Evolutionary conservation across 2,329 filamentous ascomycete species (phyloP), one percentile per base, ranked within the genome.

Genomic region (Colletotrichum lini): DNA sequence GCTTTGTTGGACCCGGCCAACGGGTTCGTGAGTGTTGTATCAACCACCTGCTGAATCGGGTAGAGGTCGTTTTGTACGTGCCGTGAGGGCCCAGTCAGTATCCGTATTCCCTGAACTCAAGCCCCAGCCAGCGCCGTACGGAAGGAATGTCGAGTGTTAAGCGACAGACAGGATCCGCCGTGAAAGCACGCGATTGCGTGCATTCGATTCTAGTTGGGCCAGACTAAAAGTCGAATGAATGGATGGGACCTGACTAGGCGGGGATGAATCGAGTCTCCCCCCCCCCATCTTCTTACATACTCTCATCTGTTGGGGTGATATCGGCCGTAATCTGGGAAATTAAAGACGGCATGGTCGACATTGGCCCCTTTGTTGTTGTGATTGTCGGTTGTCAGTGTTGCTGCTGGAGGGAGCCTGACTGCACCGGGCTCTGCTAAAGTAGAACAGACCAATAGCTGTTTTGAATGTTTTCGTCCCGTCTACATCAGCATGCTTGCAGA

Each of bases 161-260:
- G 23, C 38, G 58, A 68, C 63, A 49, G 65, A 58, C 18, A 52
- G 58, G 65, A 21, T 58, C 68, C 58, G 65, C 64, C n/a, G 40
- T 21, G 53, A 38, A 57, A 71, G 68, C 68, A 71, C 64, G 68
- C 68, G 58, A 71, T 67, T 63, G 65, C 58, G 52, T 45, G 52
- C 66, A 52, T 42, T 49, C 45, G 45, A 52, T 62, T 63, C 64
- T 52, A 62, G 50, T 50, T 53, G 58, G 42, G 35, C 50, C 30
- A 30, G 15, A 35, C 16, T 23, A 21, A 12, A 15, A 15, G 13
- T 23, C 21, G 23, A 50, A 45, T 44, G 23, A 50, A 45, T 44
- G 21, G 23, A 49, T 23, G 57, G 66, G 64, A 23, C 64, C 68
- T 70, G 64, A 57, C 64, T 70, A 62, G 57, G 57, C 57, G 50